Base-by-base conservation (phyloP, 257 asterid species). In the Coffea canephora region DNA sequence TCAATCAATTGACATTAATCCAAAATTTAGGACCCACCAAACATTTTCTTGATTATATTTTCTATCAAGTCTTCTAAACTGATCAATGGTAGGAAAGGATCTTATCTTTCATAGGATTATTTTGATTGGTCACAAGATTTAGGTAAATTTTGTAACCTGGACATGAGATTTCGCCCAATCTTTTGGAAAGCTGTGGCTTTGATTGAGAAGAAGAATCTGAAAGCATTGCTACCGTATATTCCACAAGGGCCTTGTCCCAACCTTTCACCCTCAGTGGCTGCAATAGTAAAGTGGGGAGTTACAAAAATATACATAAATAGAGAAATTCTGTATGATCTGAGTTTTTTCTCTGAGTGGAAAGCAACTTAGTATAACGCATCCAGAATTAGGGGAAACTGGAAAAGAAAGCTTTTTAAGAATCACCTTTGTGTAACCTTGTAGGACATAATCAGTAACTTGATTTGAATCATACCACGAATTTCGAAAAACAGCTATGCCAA, bases 391-490 rank as follows among this genome's bases (percentile, higher is more conserved):
- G 39, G 9, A 65, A 69, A 76, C 36, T 46, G 74, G 10, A 21
- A 54, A 64, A 72, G 48, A 23, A 81, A 61, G 81, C 71, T 80
- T 62, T 49, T 77, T 59, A 69, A 71, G 77, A 45, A 46, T 86
- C 86, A 95, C 99, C 97, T 92, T 95, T 78, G 97, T 94, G 78
- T 95, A 93, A 77, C 99, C 97, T 85, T 88, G 93, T 78, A 92
- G 34, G 83, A 91, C 87, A 79, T 88, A 91, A 81, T 95, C 99
- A 19, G 93, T 89, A 57, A 93, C 93, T 88, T 92, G 93, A 31
- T 83, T 90, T 39, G 97, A 76, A 82, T 93, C 96, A 76, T 90
- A 94, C 99, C 99, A 93, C 27, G 99, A 87, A 83, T 83, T 69
- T 57, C 91, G 92, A 80, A 95, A 81, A 13, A 91, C 97, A 73